These are phyloP conservation scores for Citrullus colocynthis DNA, from an alignment of 306 rosid genomes.

Conservation along the genomic window DNA sequence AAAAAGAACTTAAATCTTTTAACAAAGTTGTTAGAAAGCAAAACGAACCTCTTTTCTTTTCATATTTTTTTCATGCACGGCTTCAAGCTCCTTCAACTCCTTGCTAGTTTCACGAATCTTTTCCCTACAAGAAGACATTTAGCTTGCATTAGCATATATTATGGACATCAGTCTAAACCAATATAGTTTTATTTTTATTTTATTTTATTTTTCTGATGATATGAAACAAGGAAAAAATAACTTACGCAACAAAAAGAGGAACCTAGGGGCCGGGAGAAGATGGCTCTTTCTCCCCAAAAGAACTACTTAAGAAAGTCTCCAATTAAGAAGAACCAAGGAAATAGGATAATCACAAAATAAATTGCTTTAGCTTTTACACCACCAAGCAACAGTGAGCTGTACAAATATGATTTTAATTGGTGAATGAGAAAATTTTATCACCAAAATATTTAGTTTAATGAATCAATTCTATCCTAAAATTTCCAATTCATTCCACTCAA, in stretches of 20 bases:
- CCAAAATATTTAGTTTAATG: background rate
- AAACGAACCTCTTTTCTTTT: constrained; percentile 71
- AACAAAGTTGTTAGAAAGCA: constrained; percentile 8
- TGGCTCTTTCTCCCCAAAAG: too few relatives aligned
- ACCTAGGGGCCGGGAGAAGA: too few relatives aligned
- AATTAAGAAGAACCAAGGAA: too few relatives aligned
- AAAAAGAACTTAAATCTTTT: background rate
- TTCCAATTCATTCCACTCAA: background rate
- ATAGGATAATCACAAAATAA: too few relatives aligned
- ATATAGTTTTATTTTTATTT: too few relatives aligned
- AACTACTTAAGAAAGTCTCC: too few relatives aligned
- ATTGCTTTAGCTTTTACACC: too few relatives aligned
- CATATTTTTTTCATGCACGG: constrained; percentile 42
- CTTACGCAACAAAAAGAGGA: too few relatives aligned
- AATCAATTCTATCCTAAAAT: background rate
- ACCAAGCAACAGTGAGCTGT: too few relatives aligned
- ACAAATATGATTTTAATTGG: background rate
- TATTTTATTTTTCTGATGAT: too few relatives aligned
- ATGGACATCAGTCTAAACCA: background rate
- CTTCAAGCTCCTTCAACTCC: constrained; percentile 69
- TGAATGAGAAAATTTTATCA: background rate
- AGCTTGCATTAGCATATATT: background rate
- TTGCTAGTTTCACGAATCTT: constrained; percentile 55
- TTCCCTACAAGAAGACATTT: constrained; percentile 37
- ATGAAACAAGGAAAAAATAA: too few relatives aligned